Evolutionary conservation across 495 filamentous ascomycete species (phyloP), one percentile per base, ranked within the genome.

Genomic region (Thermothielavioides terrestris): DNA sequence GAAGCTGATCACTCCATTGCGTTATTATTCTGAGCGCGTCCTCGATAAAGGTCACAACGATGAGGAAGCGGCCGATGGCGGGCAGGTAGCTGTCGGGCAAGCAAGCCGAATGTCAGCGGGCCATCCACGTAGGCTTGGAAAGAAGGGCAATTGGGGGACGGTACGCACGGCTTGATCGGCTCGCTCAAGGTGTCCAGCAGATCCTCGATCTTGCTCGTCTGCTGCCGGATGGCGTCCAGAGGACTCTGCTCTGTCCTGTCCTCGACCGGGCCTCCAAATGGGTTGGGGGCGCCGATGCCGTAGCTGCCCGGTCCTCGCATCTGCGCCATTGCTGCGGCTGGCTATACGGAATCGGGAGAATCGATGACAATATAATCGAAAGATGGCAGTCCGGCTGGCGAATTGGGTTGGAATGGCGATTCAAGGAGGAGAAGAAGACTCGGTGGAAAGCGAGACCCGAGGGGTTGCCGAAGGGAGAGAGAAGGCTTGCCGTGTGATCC

Each of bases 141-240:
- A 21, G n/a, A 43, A 14, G n/a, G 28, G 41, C 44, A 22, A 21
- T 26, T 41, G 40, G 39, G 52, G 42, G n/a, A n/a, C n/a, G 25
- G 23, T 37, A 88, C 91, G 60, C 82, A 97, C 91, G 94, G 92
- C 73, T 95, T 97, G 55, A 97, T 71, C 14, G 94, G 92, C 56
- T 94, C 92, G 49, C 87, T 82, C 57, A 91, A 40, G 11, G 84
- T 88, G 66, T 98, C 92, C 64, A 98, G 68, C 69, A 86, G 75
- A 65, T 98, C 92, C 71, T 98, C 92, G 56, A 98, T 94, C 77
- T 95, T 96, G 79, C 84, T 94, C 26, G 92, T 97, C 67, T 97
- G 89, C 69, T 88, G 83, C 42, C 92, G 79, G 58, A 98, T 91
- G 37, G 85, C 77, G 66, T 95, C 94, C 40, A 98, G 80, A 41